Base-by-base conservation (phyloP, 1,284 basidiomycete genomes). In the Moesziomyces sp. region DNA sequence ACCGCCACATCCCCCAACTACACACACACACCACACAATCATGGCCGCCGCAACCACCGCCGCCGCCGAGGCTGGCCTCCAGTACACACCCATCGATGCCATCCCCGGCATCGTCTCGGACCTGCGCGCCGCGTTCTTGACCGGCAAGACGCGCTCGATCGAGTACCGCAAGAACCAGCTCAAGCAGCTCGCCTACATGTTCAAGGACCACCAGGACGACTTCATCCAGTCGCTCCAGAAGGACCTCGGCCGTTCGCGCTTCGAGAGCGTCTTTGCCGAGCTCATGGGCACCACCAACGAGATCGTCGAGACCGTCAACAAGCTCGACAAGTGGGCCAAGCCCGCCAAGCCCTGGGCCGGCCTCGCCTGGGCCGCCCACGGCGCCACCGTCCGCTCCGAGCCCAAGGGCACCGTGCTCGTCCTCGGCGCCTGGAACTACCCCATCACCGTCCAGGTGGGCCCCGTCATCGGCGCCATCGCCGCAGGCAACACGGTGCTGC, bases 81-180 rank as follows among this genome's bases (percentile, higher is more conserved):
- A 72, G 48, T 76, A 67, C 64, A 72, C 74, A 8, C 43, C 60
- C 26, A 59, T 77, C 69, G 69, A 77, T 50, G 52, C 55, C 2
- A 76, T 77, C 51, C 64, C 76, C 5, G 51, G 52, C 42, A 86
- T 87, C 51, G 86, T 89, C 70, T 83, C 82, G 10, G 84, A 85
- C 2, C 84, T 91, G 13, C 83, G 85, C 46, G 77, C 79, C 47
- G 87, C 87, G 13, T 91, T 90, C 84, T 81, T 85, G 19, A 84
- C 87, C 6, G 86, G 87, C 21, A 87, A 85, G 58, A 89, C 89
- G 5, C 85, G 86, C 26, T 83, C 87, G 13, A 78, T 90, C 51
- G 86, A 85, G 43, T 91, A 89, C 81, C 86, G 90, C 43, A 87
- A 88, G 66, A 87, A 87, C 58, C 89, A 91, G 84, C 87, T 91